phyloP scores from a whole-genome alignment of 2,329 filamentous ascomycete species.

The Whalleya microplaca region DNA sequence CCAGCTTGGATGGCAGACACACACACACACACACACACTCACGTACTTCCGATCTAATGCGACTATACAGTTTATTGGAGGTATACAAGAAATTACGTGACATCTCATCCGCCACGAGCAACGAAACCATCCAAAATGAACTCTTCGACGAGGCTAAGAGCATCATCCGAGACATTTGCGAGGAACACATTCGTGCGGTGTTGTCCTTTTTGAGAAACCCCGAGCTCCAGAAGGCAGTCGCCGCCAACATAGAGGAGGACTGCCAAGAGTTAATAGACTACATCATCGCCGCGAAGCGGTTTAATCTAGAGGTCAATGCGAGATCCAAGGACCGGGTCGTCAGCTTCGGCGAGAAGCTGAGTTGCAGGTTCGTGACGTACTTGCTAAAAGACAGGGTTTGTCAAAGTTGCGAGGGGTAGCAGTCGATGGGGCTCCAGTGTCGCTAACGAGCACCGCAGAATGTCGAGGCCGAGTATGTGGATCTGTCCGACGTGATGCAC shows the following conservation, averaged over 20 bases:
- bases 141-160: constrained; percentile 68
- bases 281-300: constrained; percentile 64
- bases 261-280: constrained; percentile 82
- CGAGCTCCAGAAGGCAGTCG: constrained; percentile 61
- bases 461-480: constrained; percentile 86
- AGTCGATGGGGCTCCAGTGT: neutral
- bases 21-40: neutral
- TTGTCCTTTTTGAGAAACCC: constrained; percentile 62
- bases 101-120: constrained; percentile 56
- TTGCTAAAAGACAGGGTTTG: constrained; percentile 74
- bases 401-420: constrained; percentile 9
- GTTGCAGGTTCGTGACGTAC: constrained; percentile 87
- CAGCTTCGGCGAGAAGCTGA: constrained; percentile 94
- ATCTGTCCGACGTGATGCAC: constrained; percentile 81
- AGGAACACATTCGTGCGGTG: constrained; percentile 79
- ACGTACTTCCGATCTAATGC: constrained; percentile 10
- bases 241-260: constrained; percentile 72
- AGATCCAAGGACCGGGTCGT: constrained; percentile 86
- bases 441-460: constrained; percentile 53
- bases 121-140: constrained; percentile 55
- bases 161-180: constrained; percentile 79
- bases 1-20: neutral
- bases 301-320: constrained; percentile 75
- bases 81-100: constrained; percentile 61
- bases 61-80: constrained; percentile 54